Base-by-base conservation (phyloP, 371 early-diverging fungal species). In the Lichtheimia hyalospora region DNA sequence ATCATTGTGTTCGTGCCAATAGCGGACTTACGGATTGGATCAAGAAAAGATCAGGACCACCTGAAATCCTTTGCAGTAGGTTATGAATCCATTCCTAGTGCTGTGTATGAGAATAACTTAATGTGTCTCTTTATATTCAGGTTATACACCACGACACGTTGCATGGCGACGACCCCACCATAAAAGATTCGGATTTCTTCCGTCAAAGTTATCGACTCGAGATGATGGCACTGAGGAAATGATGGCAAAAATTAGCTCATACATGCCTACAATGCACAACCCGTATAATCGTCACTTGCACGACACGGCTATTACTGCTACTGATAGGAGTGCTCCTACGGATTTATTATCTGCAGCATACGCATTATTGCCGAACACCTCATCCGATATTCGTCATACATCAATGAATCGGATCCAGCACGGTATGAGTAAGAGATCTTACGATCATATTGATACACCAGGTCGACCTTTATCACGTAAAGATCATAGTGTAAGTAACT, bases 1-100 rank as follows among this genome's bases (percentile, higher is more conserved):
- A 63, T 3, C 74, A 81, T 57, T 81, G 81, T 49, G 66, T 73
- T 20, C 52, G 67, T 27, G 73, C 77, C 20, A 60, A 77, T 49
- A 81, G 77, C 55, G 77, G 81, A 8, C 56, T 81, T 44, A 57
- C 63, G 39, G 53, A 55, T 10, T 81, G 73, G 73, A 24, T 77
- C 16, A 62, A 77, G 55, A 65, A 58, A 50, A 48, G 66, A 23
- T 49, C 54, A 23, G 65, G 52, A 20, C 54, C 55, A 18, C 71
- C 71, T 0, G 12, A 34, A 2, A 20, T 42, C 13, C 49, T 69
- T 34, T 34, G 34, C 34, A 58, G 48, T 54, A 59, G 52, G 65
- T n/a, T 69, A 46, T 16, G 63, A 53, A 43, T 14, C 3, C 15
- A 43, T 21, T 8, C 2, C 16, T 16, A 46, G 14, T 6, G 0